Conservation (phyloP, 176 grass and related monocot genomes). For the Secale cereale region DNA sequence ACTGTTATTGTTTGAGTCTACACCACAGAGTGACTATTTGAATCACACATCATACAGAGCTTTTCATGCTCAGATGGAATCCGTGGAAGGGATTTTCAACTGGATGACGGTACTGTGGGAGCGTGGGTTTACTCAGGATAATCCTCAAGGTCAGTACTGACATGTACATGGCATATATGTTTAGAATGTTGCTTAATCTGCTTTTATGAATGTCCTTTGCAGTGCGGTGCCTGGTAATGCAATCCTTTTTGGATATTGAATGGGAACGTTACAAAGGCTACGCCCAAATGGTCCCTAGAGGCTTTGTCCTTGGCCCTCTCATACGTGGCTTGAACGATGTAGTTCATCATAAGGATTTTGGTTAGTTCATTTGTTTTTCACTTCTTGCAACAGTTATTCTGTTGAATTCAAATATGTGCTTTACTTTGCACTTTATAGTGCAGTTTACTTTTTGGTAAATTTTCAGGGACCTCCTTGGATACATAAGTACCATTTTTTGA, state of each 20-base stretch:
- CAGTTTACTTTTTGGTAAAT: neutral
- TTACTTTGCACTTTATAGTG: neutral
- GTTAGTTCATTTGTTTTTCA: constrained; percentile 52
- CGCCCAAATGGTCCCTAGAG: constrained; percentile 55
- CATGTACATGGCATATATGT: constrained; percentile 1
- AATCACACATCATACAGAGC: constrained; percentile 14
- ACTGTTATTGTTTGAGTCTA: constrained; percentile 63
- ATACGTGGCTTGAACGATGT: constrained; percentile 84
- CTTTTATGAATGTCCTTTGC: constrained; percentile 35
- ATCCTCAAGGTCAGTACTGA: constrained; percentile 69
- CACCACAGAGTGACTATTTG: constrained; percentile 39
- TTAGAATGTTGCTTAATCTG: constrained; percentile 19
- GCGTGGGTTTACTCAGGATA: constrained; percentile 91
- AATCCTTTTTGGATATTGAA: constrained; percentile 78
- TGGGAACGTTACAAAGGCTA: constrained; percentile 50
- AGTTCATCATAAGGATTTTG: constrained; percentile 92
- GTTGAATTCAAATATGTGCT: constrained; percentile 4
- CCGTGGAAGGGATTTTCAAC: constrained; percentile 58
- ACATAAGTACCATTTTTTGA: constrained; percentile 2
- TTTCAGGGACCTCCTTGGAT: neutral
- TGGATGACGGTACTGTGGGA: constrained; percentile 94
- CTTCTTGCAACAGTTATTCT: constrained; percentile 16
- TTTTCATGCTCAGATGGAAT: constrained; percentile 76
- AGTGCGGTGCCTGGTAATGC: constrained; percentile 88
- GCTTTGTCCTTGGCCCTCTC: constrained; percentile 78